These are phyloP conservation scores for Acanthamoeba rhysodes DNA, from an alignment of 208 protist species.

Conservation along the genomic window DNA sequence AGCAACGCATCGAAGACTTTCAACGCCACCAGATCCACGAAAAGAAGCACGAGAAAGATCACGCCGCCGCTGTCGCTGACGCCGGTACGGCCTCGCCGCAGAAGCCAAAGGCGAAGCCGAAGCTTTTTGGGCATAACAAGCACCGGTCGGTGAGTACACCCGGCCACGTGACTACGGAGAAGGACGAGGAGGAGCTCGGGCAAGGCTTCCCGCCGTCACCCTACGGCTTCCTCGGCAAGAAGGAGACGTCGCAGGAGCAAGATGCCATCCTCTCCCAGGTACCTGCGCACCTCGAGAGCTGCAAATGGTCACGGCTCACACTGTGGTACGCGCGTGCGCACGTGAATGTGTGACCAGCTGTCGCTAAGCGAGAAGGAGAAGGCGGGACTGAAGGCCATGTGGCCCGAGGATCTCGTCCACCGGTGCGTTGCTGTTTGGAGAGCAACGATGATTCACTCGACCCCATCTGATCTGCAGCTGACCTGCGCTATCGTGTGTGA, in stretches of 20 bases:
- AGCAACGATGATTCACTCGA: not conserved
- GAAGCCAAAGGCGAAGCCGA: not conserved
- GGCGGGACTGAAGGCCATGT: conserved; percentile 90
- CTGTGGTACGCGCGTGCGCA: not conserved
- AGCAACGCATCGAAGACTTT: not conserved
- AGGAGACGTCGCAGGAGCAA: not conserved
- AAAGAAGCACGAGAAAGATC: not conserved
- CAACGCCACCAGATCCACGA: not conserved
- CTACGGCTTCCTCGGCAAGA: not conserved
- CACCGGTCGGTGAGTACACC: too few relatives aligned
- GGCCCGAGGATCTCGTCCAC: conserved; percentile 89
- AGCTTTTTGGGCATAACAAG: not conserved
- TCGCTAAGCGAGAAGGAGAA: conserved; percentile 90
- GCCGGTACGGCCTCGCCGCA: not conserved
- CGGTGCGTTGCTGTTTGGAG: not conserved
- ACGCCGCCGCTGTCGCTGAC: not conserved
- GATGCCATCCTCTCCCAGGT: conserved; percentile 5
- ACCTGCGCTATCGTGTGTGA: not conserved
- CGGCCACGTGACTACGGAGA: not conserved
- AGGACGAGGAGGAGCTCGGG: not conserved
- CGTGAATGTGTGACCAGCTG: conserved; percentile 76
- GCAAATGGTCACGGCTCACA: not conserved
- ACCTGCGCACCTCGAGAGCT: not conserved
- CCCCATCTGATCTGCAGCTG: not conserved
- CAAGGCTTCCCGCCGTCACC: not conserved